phyloP scores from a whole-genome alignment of 1,284 basidiomycete species.

The Irpex sp. region DNA sequence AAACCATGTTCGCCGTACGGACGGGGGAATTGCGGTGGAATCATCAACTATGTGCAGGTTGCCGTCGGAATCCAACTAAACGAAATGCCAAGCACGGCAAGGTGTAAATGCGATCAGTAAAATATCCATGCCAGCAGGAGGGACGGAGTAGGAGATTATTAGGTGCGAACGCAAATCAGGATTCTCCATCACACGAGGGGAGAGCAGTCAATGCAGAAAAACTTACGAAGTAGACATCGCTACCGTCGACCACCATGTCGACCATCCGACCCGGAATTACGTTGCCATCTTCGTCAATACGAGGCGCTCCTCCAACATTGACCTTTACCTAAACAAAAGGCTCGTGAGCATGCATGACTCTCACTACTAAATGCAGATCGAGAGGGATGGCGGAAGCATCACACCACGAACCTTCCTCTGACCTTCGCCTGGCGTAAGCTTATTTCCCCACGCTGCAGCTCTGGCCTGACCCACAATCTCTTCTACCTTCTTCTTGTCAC shows the following conservation, averaged over 20 bases:
- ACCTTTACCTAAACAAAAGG: conserved; percentile 52
- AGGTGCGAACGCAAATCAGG: not conserved
- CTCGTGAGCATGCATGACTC: not conserved
- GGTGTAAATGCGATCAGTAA: conserved; percentile 1
- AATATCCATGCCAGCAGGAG: not conserved
- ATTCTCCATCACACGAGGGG: not conserved
- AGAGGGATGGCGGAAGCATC: conserved; percentile 11
- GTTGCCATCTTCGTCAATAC: conserved; percentile 52
- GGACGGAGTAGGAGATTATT: not conserved
- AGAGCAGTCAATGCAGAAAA: not conserved
- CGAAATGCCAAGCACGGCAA: not conserved
- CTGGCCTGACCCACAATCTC: conserved; percentile 60
- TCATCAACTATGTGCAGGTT: conserved; percentile 48
- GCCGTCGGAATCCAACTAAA: conserved; percentile 37
- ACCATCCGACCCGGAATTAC: conserved; percentile 44
- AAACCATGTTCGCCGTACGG: conserved; percentile 49
- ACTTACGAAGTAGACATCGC: conserved; percentile 68
- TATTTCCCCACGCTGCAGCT: conserved; percentile 71
- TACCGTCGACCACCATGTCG: conserved; percentile 75
- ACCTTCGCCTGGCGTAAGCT: conserved; percentile 51
- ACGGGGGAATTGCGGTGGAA: conserved; percentile 40
- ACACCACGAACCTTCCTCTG: conserved; percentile 51
- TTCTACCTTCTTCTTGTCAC: conserved; percentile 67
- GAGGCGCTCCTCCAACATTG: conserved; percentile 51
- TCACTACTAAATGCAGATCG: not conserved